Evolutionary conservation across 306 rosid genomes (phyloP).

Genomic region (peach (Prunus persica)): DNA sequence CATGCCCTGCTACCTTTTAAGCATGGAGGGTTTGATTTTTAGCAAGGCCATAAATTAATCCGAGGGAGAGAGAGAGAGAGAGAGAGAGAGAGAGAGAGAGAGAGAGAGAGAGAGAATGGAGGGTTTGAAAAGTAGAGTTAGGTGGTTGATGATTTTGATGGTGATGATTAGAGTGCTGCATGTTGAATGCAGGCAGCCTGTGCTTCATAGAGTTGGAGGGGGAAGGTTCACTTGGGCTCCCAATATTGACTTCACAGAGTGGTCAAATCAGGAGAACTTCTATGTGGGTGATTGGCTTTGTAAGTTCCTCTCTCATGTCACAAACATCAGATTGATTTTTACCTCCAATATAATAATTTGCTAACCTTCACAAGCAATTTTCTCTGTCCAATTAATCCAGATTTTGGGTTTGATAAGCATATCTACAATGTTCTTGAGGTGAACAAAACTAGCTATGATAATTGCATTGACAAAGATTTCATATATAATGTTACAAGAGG

Average conservation of each 20-base stretch:
- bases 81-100: not conserved
- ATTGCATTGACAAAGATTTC: conserved; percentile 23
- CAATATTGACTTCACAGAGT: conserved; percentile 38
- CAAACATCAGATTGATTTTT: not conserved
- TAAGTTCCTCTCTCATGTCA: conserved; percentile 13
- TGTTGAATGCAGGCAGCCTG: conserved; percentile 36
- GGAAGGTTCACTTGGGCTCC: conserved; percentile 51
- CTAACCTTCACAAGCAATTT: not conserved
- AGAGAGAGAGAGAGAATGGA: not conserved
- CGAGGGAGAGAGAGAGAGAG: too few species aligned
- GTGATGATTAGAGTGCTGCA: not conserved
- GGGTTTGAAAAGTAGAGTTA: conserved; percentile 6
- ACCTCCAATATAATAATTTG: not conserved
- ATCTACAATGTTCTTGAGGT: conserved; percentile 26
- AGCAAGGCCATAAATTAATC: not conserved
- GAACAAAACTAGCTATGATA: conserved; percentile 22
- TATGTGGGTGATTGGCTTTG: conserved; percentile 63
- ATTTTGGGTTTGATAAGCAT: conserved; percentile 32
- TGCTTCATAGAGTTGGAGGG: conserved; percentile 63
- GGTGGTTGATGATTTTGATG: not conserved
- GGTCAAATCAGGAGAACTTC: conserved; percentile 49
- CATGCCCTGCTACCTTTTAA: conserved; percentile 1
- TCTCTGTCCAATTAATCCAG: not conserved
- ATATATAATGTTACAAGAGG: conserved; percentile 18
- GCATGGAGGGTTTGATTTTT: not conserved